Evolutionary conservation across 768 basidiomycete species (phyloP), one percentile per base, ranked within the genome.

Genomic region (Jaapia argillacea): DNA sequence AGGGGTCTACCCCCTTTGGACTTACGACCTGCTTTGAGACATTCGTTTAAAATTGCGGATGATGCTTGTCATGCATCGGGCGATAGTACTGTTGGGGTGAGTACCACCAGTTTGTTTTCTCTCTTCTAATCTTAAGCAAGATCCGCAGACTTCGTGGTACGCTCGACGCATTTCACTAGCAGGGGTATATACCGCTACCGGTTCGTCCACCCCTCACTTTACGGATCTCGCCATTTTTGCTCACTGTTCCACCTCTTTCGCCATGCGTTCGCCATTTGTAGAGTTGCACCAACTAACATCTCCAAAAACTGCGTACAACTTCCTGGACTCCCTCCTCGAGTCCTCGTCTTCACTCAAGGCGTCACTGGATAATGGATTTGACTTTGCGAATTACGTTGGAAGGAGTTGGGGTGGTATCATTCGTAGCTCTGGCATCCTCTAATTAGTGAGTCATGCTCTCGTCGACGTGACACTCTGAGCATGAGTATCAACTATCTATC

Each of bases 261-360:
- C n/a, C n/a, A 6, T 10, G 16, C 26, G 23, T 33, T 10, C 21
- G 18, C 36, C 40, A 6, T n/a, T 21, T 43, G 23, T 49, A 79
- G 87, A 90, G 61, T 65, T 91, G 13, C 87, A 89, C 53, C 87
- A 91, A 55, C 55, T 91, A n/a, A 71, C 75, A 0, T 90, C 87
- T 1, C 84, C 87, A 3, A 54, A 64, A 10, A 85, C 85, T 2
- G 77, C 83, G 0, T 61, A 66, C 23, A 60, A 65, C 2, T 88
- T 91, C 64, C 67, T 91, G 12, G 77, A 81, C 37, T 61, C 69
- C 5, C 72, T 88, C 4, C 67, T 90, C 12, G 65, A 70, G 6
- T 60, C 69, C 2, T 71, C 76, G 2, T 59, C 66, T 2, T 49
- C 59, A 1, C 51, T 78, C 0, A 69, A 75, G 37, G 58, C 59